A percentile compares a stretch with the other conserved stretches of the same genome.
Evolutionary conservation across 768 basidiomycete species (phyloP).

Genomic region (Phlegmacium glaucopus): DNA sequence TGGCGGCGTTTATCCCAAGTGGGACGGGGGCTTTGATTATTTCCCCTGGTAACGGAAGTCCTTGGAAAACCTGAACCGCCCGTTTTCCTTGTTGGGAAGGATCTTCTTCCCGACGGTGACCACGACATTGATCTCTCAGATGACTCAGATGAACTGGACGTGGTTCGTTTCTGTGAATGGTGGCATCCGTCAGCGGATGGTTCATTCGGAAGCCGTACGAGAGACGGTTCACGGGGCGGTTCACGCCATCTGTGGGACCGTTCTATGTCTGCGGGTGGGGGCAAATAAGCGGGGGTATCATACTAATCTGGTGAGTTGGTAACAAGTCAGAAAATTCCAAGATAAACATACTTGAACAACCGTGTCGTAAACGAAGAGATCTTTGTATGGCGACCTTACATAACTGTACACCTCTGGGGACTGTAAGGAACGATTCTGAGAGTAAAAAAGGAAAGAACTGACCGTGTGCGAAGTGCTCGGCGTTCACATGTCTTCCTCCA

Average conservation of each 20-base stretch:
- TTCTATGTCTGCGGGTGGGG: conserved; percentile 32
- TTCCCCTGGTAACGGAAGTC: no score
- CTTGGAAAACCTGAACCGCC: not conserved
- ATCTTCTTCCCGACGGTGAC: conserved; percentile 32
- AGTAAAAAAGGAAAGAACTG: not conserved
- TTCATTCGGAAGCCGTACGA: not conserved
- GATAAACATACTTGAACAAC: conserved; percentile 64
- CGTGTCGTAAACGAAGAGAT: conserved; percentile 78
- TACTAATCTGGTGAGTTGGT: conserved; percentile 42
- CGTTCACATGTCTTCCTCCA: conserved; percentile 60
- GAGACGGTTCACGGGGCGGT: conserved; percentile 2
- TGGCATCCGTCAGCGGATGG: not conserved
- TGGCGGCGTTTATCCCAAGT: conserved; percentile 5
- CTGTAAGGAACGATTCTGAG: not conserved
- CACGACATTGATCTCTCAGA: conserved; percentile 28
- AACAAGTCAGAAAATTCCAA: not conserved
- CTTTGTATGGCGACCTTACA: conserved; percentile 84
- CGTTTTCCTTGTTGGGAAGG: conserved; percentile 12
- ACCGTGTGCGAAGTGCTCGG: conserved; percentile 96
- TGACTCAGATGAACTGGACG: conserved; percentile 3
- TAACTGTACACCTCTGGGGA: conserved; percentile 81
- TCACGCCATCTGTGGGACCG: conserved; percentile 27
- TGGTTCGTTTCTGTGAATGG: not conserved
- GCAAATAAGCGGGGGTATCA: conserved; percentile 43
- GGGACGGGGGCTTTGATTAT: not conserved